phyloP scores from a whole-genome alignment of 495 filamentous ascomycete genomes.

The Gamarada debralockiae region DNA sequence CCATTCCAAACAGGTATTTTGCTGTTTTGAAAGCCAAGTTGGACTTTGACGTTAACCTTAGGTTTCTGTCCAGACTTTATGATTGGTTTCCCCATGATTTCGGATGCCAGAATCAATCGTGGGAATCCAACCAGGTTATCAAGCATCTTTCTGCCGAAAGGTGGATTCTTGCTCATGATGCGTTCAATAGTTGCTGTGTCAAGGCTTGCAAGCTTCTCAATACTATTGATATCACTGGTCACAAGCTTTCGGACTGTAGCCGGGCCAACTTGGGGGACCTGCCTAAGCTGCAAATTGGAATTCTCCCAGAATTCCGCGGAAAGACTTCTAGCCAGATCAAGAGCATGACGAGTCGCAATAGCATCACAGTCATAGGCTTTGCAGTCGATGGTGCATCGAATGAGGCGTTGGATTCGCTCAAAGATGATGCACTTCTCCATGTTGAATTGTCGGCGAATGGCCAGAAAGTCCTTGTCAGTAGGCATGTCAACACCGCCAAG shows the following conservation, averaged over 20 bases:
- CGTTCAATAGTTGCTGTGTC: conserved; percentile 73
- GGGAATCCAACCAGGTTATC: conserved; percentile 68
- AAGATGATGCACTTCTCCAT: conserved; percentile 73
- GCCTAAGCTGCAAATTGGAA: conserved; percentile 78
- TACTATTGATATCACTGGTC: conserved; percentile 61
- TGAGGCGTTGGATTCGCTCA: conserved; percentile 66
- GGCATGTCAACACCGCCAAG: conserved; percentile 75
- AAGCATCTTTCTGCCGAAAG: conserved; percentile 71
- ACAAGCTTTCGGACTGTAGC: conserved; percentile 76
- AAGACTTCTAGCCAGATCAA: conserved; percentile 78
- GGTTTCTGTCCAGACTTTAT: conserved; percentile 16
- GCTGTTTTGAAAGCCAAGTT: conserved; percentile 70
- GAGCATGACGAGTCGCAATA: conserved; percentile 58
- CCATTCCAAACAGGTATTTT: conserved; percentile 59
- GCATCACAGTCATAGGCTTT: conserved; percentile 66
- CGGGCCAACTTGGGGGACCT: conserved; percentile 78
- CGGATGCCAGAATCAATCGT: conserved; percentile 53
- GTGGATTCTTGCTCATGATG: conserved; percentile 72
- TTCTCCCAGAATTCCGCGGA: conserved; percentile 83
- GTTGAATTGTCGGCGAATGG: conserved; percentile 52
- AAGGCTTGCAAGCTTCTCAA: conserved; percentile 65
- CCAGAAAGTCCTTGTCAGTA: conserved; percentile 52
- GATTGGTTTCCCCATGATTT: conserved; percentile 31
- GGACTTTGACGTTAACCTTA: conserved; percentile 54
- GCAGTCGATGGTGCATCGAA: conserved; percentile 86